Base-by-base conservation (phyloP, 1,139 yeast genomes). In the Candida gigantensis region DNA sequence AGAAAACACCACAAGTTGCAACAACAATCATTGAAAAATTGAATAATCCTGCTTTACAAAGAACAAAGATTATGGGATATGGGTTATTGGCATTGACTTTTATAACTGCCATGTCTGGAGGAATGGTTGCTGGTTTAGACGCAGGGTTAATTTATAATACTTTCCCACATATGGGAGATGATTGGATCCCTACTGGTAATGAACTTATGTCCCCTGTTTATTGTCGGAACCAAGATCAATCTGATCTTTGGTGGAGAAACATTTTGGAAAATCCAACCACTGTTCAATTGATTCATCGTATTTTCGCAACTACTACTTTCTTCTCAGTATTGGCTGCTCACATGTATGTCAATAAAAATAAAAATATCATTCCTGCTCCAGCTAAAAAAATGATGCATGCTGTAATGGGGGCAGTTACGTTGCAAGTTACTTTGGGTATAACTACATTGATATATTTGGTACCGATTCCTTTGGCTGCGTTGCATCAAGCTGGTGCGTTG, bases 401-500 rank as follows among this genome's bases (percentile, higher is more conserved):
- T 3, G 76, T 84, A 40, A 79, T 89, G 84, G 96, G 96, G 2
- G 66, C 90, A 42, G 97, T 79, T 4, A 65, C 88, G 2, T 53
- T 85, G 19, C 99, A 94, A 63, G 96, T 84, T 3, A 66, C 86
- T 0, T 69, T 94, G 34, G 99, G 99, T 39, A 86, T 90, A 37
- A 65, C 80, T 27, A 92, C 98, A 0, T 73, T 94, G 52, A 62
- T 90, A 28, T 90, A 88, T 59, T 72, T 89, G 44, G 98, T 92
- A 12, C 99, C 99, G 24, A 81, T 87, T 27, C 86, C 96, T 12
- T 64, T 92, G 34, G 99, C 96, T 1, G 95, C 97, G 6, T 78
- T 90, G 6, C 99, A 94, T 59, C 99, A 94, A 67, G 97, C 97
- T 10, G 97, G 98, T 46, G 96, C 97, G 0, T 68, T 94, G 53